These are phyloP conservation scores for Mycocalia duriaeana DNA, from an alignment of 1,284 basidiomycete species.

Conservation along the genomic window DNA sequence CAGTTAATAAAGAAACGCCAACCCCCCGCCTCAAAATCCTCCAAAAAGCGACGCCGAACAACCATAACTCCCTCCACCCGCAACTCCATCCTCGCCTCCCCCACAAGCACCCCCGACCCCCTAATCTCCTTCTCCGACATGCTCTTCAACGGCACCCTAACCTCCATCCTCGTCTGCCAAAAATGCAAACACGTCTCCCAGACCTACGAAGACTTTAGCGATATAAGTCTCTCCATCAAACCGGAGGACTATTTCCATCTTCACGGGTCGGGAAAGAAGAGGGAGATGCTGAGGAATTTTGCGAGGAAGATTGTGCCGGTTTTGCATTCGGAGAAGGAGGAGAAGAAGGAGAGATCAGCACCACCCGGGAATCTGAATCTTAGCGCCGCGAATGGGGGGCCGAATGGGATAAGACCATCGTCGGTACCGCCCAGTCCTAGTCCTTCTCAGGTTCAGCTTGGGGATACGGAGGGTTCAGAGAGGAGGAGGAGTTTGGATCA, in stretches of 20 bases:
- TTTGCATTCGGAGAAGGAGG: constrained; percentile 24
- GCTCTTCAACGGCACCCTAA: constrained; percentile 84
- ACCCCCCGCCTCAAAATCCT: constrained; percentile 39
- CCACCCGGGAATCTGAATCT: too few relatives aligned
- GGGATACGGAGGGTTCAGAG: constrained; percentile 8
- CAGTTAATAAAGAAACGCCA: constrained; percentile 77
- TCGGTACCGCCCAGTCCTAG: constrained; percentile 20
- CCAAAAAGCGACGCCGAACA: constrained; percentile 35
- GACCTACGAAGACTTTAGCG: constrained; percentile 91
- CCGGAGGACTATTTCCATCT: constrained; percentile 72
- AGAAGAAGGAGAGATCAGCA: too few relatives aligned
- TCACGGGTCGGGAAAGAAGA: constrained; percentile 47
- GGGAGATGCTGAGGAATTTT: constrained; percentile 68
- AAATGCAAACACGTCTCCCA: constrained; percentile 89
- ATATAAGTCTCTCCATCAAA: constrained; percentile 84
- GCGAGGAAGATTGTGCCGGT: constrained; percentile 55
- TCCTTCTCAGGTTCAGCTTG: constrained; percentile 20
- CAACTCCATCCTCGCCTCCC: constrained; percentile 5
- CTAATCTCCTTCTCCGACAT: constrained; percentile 78
- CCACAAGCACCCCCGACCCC: constrained; percentile 4
- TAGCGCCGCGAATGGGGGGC: constrained; percentile 32
- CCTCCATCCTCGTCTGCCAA: constrained; percentile 89
- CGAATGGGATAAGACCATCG: constrained; percentile 51
- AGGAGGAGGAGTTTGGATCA: constrained; percentile 40
- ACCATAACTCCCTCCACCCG: constrained; percentile 20